Conservation (phyloP, 306 rosid genomes). For the Mimosa bimucronata region DNA sequence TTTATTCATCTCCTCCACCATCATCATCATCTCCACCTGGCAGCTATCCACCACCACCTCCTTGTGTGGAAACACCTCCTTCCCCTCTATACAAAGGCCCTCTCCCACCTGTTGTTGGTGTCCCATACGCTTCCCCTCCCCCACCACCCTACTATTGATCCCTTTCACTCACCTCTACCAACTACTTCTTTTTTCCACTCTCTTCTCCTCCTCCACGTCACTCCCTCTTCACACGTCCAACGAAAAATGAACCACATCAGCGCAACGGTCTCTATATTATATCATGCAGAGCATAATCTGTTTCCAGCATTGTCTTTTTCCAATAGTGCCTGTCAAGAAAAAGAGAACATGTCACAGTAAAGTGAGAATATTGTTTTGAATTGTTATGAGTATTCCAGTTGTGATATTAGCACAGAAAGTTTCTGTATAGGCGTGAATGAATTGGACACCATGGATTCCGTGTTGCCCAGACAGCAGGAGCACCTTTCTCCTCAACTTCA, state of each 20-base stretch:
- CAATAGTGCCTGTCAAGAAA: slow-evolving; percentile 27
- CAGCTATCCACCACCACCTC: no score
- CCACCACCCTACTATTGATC: slow-evolving; percentile 97
- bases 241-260: no score
- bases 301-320: not conserved
- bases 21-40: not conserved
- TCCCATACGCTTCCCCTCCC: slow-evolving; percentile 91
- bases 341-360: slow-evolving; percentile 48
- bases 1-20: not conserved
- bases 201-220: no score
- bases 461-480: slow-evolving; percentile 57
- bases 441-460: slow-evolving; percentile 72
- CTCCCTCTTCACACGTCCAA: no score
- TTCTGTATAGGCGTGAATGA: slow-evolving; percentile 78
- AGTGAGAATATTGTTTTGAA: slow-evolving; percentile 79
- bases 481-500: slow-evolving; percentile 49
- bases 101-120: slow-evolving; percentile 80
- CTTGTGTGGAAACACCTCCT: no score
- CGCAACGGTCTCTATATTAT: no score
- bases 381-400: slow-evolving; percentile 82
- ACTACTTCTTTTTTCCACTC: no score
- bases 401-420: slow-evolving; percentile 69
- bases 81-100: slow-evolving; percentile 96
- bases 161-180: slow-evolving; percentile 63
- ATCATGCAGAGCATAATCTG: slow-evolving; percentile 20